Conservation (phyloP, 2,329 filamentous ascomycete genomes). For the Fusarium lateritium region DNA sequence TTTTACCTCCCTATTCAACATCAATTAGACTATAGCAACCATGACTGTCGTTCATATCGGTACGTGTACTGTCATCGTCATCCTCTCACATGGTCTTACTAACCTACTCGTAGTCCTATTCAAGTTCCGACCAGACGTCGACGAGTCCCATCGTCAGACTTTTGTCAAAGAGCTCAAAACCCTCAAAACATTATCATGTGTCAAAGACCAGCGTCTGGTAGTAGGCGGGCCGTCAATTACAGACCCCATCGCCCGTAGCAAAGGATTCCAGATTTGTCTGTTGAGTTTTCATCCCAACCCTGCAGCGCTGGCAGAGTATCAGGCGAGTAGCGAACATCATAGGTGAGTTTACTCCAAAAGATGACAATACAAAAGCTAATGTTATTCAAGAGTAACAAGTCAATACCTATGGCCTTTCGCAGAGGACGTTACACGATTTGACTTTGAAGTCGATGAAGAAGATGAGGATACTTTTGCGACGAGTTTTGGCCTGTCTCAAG, state of each 20-base stretch:
- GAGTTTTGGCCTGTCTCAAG: constrained; percentile 15
- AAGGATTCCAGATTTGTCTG: constrained; percentile 66
- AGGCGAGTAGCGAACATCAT: constrained; percentile 67
- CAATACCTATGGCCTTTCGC: constrained; percentile 67
- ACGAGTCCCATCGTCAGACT: constrained; percentile 58
- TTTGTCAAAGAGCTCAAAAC: constrained; percentile 64
- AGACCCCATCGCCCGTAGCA: constrained; percentile 65
- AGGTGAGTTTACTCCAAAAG: constrained; percentile 50
- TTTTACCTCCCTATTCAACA: background rate
- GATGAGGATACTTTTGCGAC: constrained; percentile 52
- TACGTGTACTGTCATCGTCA: constrained; percentile 11
- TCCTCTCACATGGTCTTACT: background rate
- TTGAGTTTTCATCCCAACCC: constrained; percentile 65
- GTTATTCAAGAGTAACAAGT: constrained; percentile 61
- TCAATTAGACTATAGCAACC: background rate
- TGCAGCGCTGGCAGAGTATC: constrained; percentile 64
- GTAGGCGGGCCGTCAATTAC: constrained; percentile 69
- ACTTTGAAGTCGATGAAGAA: constrained; percentile 65
- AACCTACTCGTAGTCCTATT: constrained; percentile 59
- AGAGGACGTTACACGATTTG: constrained; percentile 67
- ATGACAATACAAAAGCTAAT: background rate
- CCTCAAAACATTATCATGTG: constrained; percentile 63
- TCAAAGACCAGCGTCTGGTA: constrained; percentile 63
- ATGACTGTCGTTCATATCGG: constrained; percentile 58
- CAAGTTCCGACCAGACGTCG: constrained; percentile 62